A percentile compares a stretch with the other conserved stretches of the same genome.
These are phyloP conservation scores for Ganoderma meredithae DNA, from an alignment of 1,284 basidiomycete species.

Conservation along the genomic window DNA sequence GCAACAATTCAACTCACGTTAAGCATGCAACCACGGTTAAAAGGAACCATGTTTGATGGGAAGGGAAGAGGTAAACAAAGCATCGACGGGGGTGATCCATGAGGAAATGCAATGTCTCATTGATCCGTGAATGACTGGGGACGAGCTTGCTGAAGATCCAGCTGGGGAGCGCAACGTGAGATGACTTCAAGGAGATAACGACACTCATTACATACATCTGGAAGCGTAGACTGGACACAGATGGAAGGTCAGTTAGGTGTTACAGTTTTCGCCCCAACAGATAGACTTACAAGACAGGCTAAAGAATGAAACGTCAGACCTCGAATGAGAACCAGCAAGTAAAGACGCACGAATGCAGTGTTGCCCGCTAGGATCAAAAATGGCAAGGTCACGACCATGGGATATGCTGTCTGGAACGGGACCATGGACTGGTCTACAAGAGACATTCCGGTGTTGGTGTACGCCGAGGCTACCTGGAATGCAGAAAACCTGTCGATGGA, in stretches of 20 bases:
- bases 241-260: neutral
- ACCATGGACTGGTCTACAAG: constrained; percentile 92
- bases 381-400: constrained; percentile 73
- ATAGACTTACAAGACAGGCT: constrained; percentile 34
- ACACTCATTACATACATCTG: constrained; percentile 54
- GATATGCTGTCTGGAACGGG: constrained; percentile 87
- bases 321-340: neutral
- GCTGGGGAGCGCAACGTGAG: constrained; percentile 47
- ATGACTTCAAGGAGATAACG: neutral
- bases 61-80: constrained; percentile 95
- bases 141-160: constrained; percentile 79
- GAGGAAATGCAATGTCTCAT: constrained; percentile 90
- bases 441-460: constrained; percentile 90
- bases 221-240: constrained; percentile 59
- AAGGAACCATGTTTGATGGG: constrained; percentile 95
- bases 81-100: constrained; percentile 97
- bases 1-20: constrained; percentile 56
- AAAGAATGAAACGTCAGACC: neutral
- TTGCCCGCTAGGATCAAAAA: constrained; percentile 90
- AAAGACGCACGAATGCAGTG: constrained; percentile 84
- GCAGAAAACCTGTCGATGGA: constrained; percentile 73
- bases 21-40: constrained; percentile 71
- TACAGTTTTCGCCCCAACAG: neutral
- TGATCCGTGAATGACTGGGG: constrained; percentile 62
- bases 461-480: constrained; percentile 89